phyloP scores from a whole-genome alignment of 2,329 filamentous ascomycete species.

The Proliferodiscus dingleyae region DNA sequence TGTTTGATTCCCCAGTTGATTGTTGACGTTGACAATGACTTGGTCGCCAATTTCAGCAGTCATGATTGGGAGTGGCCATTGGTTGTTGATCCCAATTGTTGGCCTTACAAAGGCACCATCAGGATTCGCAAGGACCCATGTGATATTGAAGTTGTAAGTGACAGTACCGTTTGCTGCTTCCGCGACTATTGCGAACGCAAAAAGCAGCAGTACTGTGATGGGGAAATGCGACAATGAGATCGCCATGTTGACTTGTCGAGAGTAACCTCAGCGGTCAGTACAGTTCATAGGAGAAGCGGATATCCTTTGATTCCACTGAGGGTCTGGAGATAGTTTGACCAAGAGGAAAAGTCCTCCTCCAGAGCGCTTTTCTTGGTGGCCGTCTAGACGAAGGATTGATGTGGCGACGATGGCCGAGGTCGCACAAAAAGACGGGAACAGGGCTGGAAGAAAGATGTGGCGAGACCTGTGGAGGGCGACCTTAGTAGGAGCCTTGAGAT shows the following conservation, averaged over 20 bases:
- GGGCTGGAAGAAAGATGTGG: slow-evolving; percentile 1
- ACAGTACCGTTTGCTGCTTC: slow-evolving; percentile 40
- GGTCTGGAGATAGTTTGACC: slow-evolving; percentile 12
- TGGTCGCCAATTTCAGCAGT: slow-evolving; percentile 56
- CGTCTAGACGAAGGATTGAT: background rate
- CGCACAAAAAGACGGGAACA: slow-evolving; percentile 9
- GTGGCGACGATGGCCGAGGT: slow-evolving; percentile 7
- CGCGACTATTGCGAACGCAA: slow-evolving; percentile 29
- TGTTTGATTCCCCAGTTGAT: slow-evolving; percentile 46
- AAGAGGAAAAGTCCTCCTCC: background rate
- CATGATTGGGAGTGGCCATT: slow-evolving; percentile 69
- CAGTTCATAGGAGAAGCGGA: slow-evolving; percentile 1
- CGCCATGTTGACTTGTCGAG: slow-evolving; percentile 33
- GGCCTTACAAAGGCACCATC: slow-evolving; percentile 60
- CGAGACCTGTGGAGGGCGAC: background rate
- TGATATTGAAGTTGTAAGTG: slow-evolving; percentile 62
- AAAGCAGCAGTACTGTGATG: slow-evolving; percentile 29
- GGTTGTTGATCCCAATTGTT: slow-evolving; percentile 71
- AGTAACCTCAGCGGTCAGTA: background rate
- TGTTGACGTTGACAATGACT: slow-evolving; percentile 38
- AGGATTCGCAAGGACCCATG: slow-evolving; percentile 68
- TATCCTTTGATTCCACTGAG: slow-evolving; percentile 9
- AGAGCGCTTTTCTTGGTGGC: slow-evolving; percentile 1
- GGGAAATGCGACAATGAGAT: slow-evolving; percentile 40
- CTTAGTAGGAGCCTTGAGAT: background rate